These are phyloP conservation scores for Draba incana DNA, from an alignment of 345 rosid species.

Conservation along the genomic window DNA sequence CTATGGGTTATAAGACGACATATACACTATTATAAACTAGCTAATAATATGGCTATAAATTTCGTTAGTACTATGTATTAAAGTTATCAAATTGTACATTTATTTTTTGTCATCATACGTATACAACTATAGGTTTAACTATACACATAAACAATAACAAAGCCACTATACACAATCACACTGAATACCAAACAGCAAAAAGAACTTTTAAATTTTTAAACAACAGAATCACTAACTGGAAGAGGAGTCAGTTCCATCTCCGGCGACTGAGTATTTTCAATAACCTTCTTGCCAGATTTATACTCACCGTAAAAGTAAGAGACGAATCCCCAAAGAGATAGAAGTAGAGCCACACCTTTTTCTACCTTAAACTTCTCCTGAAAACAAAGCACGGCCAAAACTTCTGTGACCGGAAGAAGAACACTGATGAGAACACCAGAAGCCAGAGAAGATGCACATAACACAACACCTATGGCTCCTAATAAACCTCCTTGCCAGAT, in stretches of 20 bases:
- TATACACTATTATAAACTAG: too few relatives aligned
- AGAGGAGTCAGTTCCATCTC: constrained; percentile 40
- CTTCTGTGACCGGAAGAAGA: constrained; percentile 63
- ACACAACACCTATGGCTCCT: constrained; percentile 64
- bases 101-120: too few relatives aligned
- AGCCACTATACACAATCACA: too few relatives aligned
- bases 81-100: too few relatives aligned
- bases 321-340: constrained; percentile 71
- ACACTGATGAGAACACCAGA: constrained; percentile 55
- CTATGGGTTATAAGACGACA: too few relatives aligned
- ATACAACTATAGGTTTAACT: too few relatives aligned
- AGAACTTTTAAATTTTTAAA: background rate
- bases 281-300: constrained; percentile 40
- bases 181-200: background rate
- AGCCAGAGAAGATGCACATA: constrained; percentile 59
- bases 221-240: constrained; percentile 17
- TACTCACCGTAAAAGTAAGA: constrained; percentile 80
- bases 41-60: too few relatives aligned
- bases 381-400: constrained; percentile 66
- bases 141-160: too few relatives aligned
- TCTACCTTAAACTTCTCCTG: constrained; percentile 65
- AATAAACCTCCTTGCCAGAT: constrained; percentile 57
- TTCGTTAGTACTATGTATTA: too few relatives aligned
- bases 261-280: constrained; percentile 1
- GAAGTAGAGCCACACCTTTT: constrained; percentile 67